Evolutionary conservation across 176 grass and related monocot species (phyloP), one percentile per base, ranked within the genome.

Genomic region (Lolium multiflorum): DNA sequence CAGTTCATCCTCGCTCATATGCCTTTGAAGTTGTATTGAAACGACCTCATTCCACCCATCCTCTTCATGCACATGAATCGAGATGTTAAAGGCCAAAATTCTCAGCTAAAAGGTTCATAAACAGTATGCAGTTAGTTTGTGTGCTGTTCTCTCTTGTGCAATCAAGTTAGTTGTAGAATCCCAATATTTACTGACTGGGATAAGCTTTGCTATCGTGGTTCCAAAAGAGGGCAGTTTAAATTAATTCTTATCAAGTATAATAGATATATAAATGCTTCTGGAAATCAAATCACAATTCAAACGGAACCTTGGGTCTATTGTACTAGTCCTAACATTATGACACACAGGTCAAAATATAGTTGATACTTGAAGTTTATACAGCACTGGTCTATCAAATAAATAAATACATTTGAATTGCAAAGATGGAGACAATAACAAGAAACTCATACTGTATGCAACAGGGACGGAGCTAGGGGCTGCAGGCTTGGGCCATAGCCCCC

Each of bases 1-100:
- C 81, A 24, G 6, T 80, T 38, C 11, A n/a, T 41, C 60, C 22
- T 81, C 62, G n/a, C 8, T 51, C 47, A 68, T 81, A 81, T 81
- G 47, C 31, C 22, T 80, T 52, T 52, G 43, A 64, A 81, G 44
- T 50, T 74, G 47, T 28, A 85, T 49, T 66, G 25, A 21, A 21
- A 77, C 52, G 80, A 12, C 49, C 17, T 89, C 50, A 28, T 60
- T 22, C 20, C 49, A 59, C 67, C 61, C 35, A 86, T 3, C 14
- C 16, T 87, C 44, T 81, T 15, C 56, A 46, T 74, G 54, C n/a
- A 49, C 35, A 39, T 63, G 10, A 80, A 81, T 81, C 2, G 51
- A 71, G 11, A 83, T 51, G 10, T 24, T 57, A 50, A 39, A 66
- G 26, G 7, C 25, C 8, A 12, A 37, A 76, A 46, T 15, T 77